Evolutionary conservation across 495 filamentous ascomycete species (phyloP).

Genomic region (Penicillium pulvis): DNA sequence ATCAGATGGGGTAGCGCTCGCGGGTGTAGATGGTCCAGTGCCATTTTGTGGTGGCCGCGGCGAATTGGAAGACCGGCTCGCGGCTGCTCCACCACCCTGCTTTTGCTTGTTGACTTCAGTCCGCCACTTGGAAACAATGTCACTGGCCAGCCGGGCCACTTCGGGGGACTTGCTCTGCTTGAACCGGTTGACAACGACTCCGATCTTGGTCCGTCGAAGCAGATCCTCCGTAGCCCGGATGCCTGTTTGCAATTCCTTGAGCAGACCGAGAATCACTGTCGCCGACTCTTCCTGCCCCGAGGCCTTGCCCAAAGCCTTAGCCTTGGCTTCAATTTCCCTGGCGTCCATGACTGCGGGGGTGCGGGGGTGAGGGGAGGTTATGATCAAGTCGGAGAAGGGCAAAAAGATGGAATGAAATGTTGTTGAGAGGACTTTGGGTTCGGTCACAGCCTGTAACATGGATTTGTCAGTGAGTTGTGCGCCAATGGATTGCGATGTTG

Average conservation of each 20-base stretch:
- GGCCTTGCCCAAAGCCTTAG: constrained; percentile 77
- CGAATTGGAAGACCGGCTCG: constrained; percentile 44
- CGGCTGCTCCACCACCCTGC: constrained; percentile 50
- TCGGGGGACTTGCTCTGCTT: constrained; percentile 73
- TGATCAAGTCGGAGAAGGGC: background rate
- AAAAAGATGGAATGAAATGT: background rate
- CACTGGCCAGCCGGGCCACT: constrained; percentile 70
- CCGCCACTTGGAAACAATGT: constrained; percentile 88
- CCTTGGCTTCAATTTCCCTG: constrained; percentile 72
- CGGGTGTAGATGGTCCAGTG: constrained; percentile 36
- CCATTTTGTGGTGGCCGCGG: constrained; percentile 45
- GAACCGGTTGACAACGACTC: constrained; percentile 82
- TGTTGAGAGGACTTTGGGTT: background rate
- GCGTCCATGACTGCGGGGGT: constrained; percentile 65
- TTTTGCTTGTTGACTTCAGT: constrained; percentile 76
- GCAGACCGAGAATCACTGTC: constrained; percentile 62
- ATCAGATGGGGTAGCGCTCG: constrained; percentile 46
- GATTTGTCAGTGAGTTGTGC: constrained; percentile 1
- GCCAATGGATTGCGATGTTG: background rate
- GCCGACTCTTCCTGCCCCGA: constrained; percentile 66
- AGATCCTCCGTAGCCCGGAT: constrained; percentile 86
- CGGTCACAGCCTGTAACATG: constrained; percentile 3
- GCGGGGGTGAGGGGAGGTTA: background rate
- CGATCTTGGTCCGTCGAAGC: constrained; percentile 81
- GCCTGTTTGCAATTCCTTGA: constrained; percentile 76